Conservation (phyloP, 23 red algal species). For the Gracilaria gracilis region DNA sequence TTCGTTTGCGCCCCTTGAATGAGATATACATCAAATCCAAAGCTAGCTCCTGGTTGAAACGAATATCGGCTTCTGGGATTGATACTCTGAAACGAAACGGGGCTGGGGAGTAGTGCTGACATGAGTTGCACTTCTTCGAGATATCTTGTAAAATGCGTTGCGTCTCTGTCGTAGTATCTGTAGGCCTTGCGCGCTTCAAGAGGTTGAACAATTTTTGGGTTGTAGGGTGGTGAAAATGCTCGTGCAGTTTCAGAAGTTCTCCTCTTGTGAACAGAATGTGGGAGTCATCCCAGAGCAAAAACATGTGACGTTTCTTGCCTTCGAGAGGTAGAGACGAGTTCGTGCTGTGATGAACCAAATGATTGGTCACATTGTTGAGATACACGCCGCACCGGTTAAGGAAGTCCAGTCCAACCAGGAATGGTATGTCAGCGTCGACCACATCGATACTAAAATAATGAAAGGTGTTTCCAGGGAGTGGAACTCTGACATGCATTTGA, state of each 20-base stretch:
- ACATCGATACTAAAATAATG: background rate
- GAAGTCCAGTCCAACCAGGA: background rate
- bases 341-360: background rate
- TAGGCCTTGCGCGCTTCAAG: constrained; percentile 13
- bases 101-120: background rate
- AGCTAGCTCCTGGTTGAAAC: constrained; percentile 46
- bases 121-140: background rate
- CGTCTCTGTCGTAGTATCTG: background rate
- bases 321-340: background rate
- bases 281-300: background rate
- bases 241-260: background rate
- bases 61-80: constrained; percentile 22
- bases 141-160: background rate
- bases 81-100: constrained; percentile 47
- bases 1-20: background rate
- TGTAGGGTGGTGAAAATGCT: constrained; percentile 30
- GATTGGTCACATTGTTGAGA: background rate
- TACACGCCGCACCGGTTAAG: background rate
- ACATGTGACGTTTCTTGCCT: constrained; percentile 43
- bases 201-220: constrained; percentile 21
- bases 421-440: constrained; percentile 1
- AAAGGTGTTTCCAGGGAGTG: background rate
- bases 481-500: background rate
- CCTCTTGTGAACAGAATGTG: background rate
- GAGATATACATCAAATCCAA: constrained; percentile 33